Evolutionary conservation across 2,329 filamentous ascomycete species (phyloP).

Genomic region (Colletotrichum noveboracense): DNA sequence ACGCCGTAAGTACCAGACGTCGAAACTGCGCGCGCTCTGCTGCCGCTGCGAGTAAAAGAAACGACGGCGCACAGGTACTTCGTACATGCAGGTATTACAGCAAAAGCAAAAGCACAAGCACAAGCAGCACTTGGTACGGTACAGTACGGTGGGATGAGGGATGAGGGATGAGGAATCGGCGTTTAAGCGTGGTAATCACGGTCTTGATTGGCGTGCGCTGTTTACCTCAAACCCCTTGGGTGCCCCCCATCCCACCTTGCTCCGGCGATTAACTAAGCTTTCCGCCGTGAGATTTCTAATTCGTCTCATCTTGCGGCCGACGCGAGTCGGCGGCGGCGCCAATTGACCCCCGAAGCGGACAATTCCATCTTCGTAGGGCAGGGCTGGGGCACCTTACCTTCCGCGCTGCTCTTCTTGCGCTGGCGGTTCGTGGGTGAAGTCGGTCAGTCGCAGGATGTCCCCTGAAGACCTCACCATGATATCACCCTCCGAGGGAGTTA

Average conservation of each 20-base stretch:
- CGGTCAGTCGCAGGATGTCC: background rate
- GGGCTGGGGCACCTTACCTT: background rate
- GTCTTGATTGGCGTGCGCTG: background rate
- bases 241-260: background rate
- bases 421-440: background rate
- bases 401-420: background rate
- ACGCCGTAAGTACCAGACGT: background rate
- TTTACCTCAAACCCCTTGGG: background rate
- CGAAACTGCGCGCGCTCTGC: background rate
- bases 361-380: background rate
- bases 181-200: background rate
- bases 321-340: background rate
- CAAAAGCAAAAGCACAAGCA: background rate
- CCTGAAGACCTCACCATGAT: background rate
- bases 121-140: background rate
- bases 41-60: background rate
- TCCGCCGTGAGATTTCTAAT: constrained; percentile 18
- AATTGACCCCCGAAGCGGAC: background rate
- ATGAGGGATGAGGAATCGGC: background rate
- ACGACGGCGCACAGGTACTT: background rate
- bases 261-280: constrained; percentile 13
- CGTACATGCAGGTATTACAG: background rate
- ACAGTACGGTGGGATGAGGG: background rate
- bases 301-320: constrained; percentile 2
- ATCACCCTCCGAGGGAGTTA: background rate